phyloP scores from a whole-genome alignment of 2,329 filamentous ascomycete genomes.

The Camillea tinctor region DNA sequence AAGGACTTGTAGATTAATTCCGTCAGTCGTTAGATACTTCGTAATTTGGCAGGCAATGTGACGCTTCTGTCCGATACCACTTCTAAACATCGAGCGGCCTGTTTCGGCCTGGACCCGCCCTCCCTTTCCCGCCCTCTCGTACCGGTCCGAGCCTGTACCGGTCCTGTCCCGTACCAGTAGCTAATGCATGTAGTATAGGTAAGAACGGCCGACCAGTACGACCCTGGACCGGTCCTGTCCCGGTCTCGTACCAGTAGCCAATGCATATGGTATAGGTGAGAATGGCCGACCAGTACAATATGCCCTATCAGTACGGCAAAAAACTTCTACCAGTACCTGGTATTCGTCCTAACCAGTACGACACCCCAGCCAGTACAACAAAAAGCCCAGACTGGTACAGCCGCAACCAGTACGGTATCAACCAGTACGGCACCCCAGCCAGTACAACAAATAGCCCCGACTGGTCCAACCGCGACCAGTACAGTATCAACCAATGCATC shows the following conservation, averaged over 20 bases:
- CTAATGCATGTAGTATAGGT: too few species aligned
- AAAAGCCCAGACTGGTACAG: too few species aligned
- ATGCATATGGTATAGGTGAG: too few species aligned
- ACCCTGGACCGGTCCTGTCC: background rate
- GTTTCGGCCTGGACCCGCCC: background rate
- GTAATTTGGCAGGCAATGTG: background rate
- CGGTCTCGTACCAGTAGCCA: background rate
- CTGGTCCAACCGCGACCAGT: background rate
- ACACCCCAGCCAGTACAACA: too few species aligned
- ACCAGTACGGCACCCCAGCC: background rate
- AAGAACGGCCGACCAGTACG: too few species aligned
- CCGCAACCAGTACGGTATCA: background rate
- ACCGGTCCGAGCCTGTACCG: background rate
- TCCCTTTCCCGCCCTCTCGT: background rate
- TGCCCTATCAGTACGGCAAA: background rate
- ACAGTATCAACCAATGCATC: background rate
- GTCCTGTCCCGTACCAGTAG: background rate
- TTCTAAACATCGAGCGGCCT: background rate
- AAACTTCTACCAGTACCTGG: background rate
- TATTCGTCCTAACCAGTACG: too few species aligned
- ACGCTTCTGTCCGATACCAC: background rate
- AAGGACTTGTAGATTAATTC: background rate
- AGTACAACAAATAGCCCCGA: background rate
- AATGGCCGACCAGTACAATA: background rate
- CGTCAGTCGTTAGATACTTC: background rate